Base-by-base conservation (phyloP, 768 basidiomycete species). In the Pulveroboletus sp. region DNA sequence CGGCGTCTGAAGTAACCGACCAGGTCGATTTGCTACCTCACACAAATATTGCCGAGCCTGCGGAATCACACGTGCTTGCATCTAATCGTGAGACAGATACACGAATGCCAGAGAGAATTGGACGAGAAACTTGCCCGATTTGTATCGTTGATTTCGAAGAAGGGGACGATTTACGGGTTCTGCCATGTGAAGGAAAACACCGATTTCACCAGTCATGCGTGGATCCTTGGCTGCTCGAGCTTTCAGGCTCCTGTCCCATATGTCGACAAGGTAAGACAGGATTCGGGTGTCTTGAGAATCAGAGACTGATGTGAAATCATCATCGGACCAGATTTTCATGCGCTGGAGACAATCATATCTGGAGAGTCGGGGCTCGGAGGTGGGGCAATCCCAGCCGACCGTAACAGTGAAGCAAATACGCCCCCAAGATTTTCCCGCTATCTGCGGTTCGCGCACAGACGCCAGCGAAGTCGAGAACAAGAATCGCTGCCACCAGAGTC, bases 71-170 rank as follows among this genome's bases (percentile, higher is more conserved):
- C 14, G 14, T 37, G 19, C 23, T 50, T 20, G n/a, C 35, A 19
- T 40, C 46, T 31, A 3, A 48, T n/a, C 49, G 31, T 16, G 52
- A 59, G 29, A 57, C 58, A 21, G 69, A 73, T 46, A 75, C 77
- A 32, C 66, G 79, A 14, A 73, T 81, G 43, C 85, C 84, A 2
- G 81, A 76, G 33, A 75, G 79, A 13, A 89, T 90, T 31, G 87
- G 87, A 5, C 78, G 81, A 33, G 88, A 93, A 67, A 91, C 86
- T 12, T 97, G 94, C 70, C 94, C 94, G 5, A 97, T 97, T 52
- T 97, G 94, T 66, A 86, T 97, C 50, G 76, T 90, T 38, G 93
- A 95, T 58, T 97, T 97, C 59, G 89, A 94, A 65, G 87, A 90
- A 52, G 94, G 93, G 1, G 94, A 97, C 59, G 90, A 95, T 64